Percentiles rank a stretch among this genome's conserved stretches.
Evolutionary conservation across 345 rosid genomes (phyloP).

Genomic region (thale cress (Arabidopsis thaliana)): TAIR10.1 NC_003076.8:4169501-4170000

Average conservation of each 20-base stretch:
- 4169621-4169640: background rate
- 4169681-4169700: slow-evolving; percentile 16
- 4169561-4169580: background rate
- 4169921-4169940: slow-evolving; percentile 2
- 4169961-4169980: background rate
- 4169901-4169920: background rate
- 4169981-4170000: too few relatives aligned
- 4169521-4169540: background rate
- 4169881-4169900: background rate
- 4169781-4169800: slow-evolving; percentile 11
- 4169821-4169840: background rate
- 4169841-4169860: background rate
- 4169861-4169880: background rate
- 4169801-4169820: background rate
- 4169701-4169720: slow-evolving; percentile 21
- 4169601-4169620: slow-evolving; percentile 11
- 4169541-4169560: background rate
- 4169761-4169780: slow-evolving; percentile 18
- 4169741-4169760: slow-evolving; percentile 15
- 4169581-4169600: slow-evolving; percentile 33
- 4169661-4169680: slow-evolving; percentile 1
- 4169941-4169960: slow-evolving; percentile 7
- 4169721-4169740: slow-evolving; percentile 25
- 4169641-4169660: background rate
- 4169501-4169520: slow-evolving; percentile 22